Evolutionary conservation across 2,329 filamentous ascomycete species (phyloP).

Genomic region (Clonostachys rosea): DNA sequence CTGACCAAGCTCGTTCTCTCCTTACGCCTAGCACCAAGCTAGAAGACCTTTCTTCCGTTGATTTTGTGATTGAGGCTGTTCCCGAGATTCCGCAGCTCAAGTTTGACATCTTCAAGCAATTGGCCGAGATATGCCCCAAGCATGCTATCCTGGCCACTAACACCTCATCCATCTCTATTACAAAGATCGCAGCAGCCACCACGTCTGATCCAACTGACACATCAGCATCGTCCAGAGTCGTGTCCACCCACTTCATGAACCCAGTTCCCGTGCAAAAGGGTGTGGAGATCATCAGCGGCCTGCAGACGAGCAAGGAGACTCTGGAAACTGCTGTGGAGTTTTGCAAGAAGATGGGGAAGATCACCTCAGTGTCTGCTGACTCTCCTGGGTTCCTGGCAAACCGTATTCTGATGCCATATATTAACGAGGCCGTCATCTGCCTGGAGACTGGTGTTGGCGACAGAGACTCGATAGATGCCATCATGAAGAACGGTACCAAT

Average conservation of each 20-base stretch:
- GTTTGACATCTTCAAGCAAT: constrained; percentile 76
- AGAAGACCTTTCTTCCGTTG: constrained; percentile 73
- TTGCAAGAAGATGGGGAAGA: constrained; percentile 89
- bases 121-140: constrained; percentile 75
- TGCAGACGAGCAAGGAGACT: constrained; percentile 84
- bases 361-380: constrained; percentile 82
- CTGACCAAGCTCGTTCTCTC: constrained; percentile 66
- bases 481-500: constrained; percentile 99
- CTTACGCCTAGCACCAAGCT: constrained; percentile 69
- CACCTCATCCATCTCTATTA: constrained; percentile 98
- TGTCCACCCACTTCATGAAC: constrained; percentile 99
- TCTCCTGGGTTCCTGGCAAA: constrained; percentile 94
- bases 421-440: constrained; percentile 96
- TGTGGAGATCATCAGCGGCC: constrained; percentile 92
- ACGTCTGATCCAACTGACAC: constrained; percentile 74
- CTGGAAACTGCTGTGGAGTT: constrained; percentile 80
- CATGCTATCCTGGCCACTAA: constrained; percentile 95
- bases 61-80: constrained; percentile 97
- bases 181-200: constrained; percentile 86
- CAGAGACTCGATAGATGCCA: constrained; percentile 89
- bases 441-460: constrained; percentile 87
- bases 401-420: constrained; percentile 97
- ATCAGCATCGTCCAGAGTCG: constrained; percentile 77
- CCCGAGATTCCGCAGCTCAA: constrained; percentile 89
- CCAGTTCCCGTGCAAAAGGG: constrained; percentile 95